Base-by-base conservation (phyloP, 345 rosid genomes). In the Raphanus sativus region DNA sequence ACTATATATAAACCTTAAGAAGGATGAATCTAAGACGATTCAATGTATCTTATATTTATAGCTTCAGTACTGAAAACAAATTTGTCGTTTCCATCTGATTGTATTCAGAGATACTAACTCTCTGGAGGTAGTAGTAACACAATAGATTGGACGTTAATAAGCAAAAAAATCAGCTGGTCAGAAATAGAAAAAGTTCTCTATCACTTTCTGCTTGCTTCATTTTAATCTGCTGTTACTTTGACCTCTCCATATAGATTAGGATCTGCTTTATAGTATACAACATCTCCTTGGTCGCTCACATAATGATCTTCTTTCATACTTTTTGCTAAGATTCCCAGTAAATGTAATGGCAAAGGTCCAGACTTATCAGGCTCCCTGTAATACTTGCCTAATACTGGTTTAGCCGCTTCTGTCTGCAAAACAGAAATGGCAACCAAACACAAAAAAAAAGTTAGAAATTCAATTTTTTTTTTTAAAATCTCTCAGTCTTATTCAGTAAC, bases 391-490 rank as follows among this genome's bases (percentile, higher is more conserved):
- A 91, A 73, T 64, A 93, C 94, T 10, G 97, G 90, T 82, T 83
- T 93, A 6, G 96, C 91, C 60, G 98, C 96, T 78, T 91, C 86
- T 3, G 98, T 93, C 93, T 89, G 81, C n/a, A 69, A 65, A 42
- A 0, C 21, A 40, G 29, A n/a, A 63, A 65, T 62, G 2, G 28
- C 67, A 62, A 62, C 1, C 67, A 63, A 63, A 33, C 48, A 63
- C 33, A 8, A 71, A 50, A 3, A 63, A 63, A 33, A 17, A 33
- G 13, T 26, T 13, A 75, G 40, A 33, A 28, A 36, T 0, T 30
- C 36, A 33, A 33, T 5, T 33, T 5, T 33, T 33, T 6, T 33
- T 30, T 30, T 21, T 21, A 21, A 33, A 61, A 28, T 62, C 29
- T 28, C 40, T 21, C n/a, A 3, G 54, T 65, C 6, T 74, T 33